Base-by-base conservation (phyloP, 495 filamentous ascomycete genomes). In the Penicillium goetzii region DNA sequence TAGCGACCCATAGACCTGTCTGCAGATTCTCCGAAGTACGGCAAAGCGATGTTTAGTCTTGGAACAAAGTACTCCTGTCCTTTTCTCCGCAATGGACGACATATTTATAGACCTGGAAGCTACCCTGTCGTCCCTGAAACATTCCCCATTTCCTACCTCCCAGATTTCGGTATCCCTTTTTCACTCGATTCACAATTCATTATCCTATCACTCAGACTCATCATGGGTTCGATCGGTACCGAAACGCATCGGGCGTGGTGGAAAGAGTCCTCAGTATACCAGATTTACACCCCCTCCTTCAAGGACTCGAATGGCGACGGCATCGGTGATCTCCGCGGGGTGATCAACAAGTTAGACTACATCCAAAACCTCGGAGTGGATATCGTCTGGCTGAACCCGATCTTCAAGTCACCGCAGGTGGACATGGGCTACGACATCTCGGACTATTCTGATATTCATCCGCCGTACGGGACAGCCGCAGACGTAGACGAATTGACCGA, bases 281-380 rank as follows among this genome's bases (percentile, higher is more conserved):
- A 74, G 38, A 66, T 74, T 26, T 72, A 69, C 34, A 59, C 64
- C 0, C 62, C 64, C 3, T 81, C 77, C 34, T 90, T 88, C 74
- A 75, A 81, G 25, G 88, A 90, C 72, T 82, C 80, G 33, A 86
- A 89, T 64, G 76, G 73, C 26, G 86, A 89, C 65, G 88, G 88
- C 12, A 78, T 84, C 65, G 88, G 88, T 25, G 86, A 90, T 69
- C 76, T 90, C 30, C 80, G 71, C 14, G 88, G 88, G 14, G 84
- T 90, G 52, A 84, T 83, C 58, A 76, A 80, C 28, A 81, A 84
- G 62, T 70, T 90, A 26, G 84, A 87, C 70, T 88, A 90, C 63
- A 74, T 90, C 34, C 71, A 83, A 57, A 60, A 71, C 0, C 78
- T 90, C 0, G 87, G 86, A 5, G 74, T 86, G 10, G 85, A 90